phyloP scores from a whole-genome alignment of 768 basidiomycete species.

The Phlebiopsis flavidoalba region DNA sequence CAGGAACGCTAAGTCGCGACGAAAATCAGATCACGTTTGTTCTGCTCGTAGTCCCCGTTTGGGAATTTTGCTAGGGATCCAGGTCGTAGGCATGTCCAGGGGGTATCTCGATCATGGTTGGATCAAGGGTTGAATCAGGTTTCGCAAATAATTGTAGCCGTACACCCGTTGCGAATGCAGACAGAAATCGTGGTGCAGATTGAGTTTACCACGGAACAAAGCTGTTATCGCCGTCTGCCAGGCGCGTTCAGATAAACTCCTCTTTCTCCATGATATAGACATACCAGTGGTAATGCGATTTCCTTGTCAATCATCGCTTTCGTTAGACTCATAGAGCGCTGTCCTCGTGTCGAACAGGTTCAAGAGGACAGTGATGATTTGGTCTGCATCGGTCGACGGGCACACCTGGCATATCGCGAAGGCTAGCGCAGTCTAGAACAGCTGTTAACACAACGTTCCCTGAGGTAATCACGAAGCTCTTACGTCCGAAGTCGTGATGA shows the following conservation, averaged over 20 bases:
- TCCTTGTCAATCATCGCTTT: conserved; percentile 86
- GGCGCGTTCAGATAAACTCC: neutral
- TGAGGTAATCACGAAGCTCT: conserved; percentile 19
- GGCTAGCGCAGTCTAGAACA: conserved; percentile 62
- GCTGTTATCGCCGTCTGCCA: conserved; percentile 69
- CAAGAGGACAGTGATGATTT: conserved; percentile 79
- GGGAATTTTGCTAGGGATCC: conserved; percentile 56
- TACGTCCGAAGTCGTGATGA: conserved; percentile 73
- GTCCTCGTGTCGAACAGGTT: conserved; percentile 80
- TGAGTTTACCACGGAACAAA: conserved; percentile 86
- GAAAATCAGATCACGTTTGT: conserved; percentile 64
- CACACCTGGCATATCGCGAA: conserved; percentile 87
- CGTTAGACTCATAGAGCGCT: conserved; percentile 65
- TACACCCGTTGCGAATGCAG: conserved; percentile 84
- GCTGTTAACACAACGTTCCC: neutral
- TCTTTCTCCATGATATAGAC: neutral
- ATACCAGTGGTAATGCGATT: conserved; percentile 70
- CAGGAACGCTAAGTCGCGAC: conserved; percentile 73
- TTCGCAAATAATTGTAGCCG: conserved; percentile 88
- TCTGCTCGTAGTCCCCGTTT: conserved; percentile 61
- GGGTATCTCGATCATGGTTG: conserved; percentile 70
- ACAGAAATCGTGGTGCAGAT: conserved; percentile 84
- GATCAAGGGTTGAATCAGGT: conserved; percentile 71
- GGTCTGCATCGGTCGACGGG: conserved; percentile 72
- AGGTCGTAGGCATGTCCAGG: conserved; percentile 72